Evolutionary conservation across 2,329 filamentous ascomycete genomes (phyloP).

Genomic region (Sporothrix brasiliensis): DNA sequence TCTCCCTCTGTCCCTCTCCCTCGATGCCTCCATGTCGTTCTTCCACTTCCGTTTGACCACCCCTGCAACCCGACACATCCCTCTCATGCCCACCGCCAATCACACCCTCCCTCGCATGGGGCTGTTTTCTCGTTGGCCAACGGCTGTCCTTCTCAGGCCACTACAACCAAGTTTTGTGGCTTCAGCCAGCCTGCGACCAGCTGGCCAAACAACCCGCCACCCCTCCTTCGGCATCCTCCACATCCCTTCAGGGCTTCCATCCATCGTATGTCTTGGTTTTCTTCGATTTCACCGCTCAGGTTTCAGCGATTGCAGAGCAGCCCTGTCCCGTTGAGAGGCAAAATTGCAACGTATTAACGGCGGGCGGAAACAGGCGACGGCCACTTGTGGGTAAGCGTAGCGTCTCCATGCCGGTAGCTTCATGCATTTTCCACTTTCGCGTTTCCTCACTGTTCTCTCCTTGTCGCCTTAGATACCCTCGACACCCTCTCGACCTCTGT

Average conservation of each 20-base stretch:
- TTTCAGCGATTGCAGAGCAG: conserved; percentile 5
- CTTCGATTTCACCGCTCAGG: conserved; percentile 4
- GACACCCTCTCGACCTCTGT: not conserved
- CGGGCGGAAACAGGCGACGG: conserved; percentile 19
- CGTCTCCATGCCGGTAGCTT: conserved; percentile 26
- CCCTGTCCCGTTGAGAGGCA: conserved; percentile 2
- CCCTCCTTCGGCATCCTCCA: not conserved
- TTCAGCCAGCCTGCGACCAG: not conserved
- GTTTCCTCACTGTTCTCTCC: not conserved
- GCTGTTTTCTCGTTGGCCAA: conserved; percentile 24
- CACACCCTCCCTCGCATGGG: conserved; percentile 24
- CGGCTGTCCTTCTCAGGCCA: conserved; percentile 1
- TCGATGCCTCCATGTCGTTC: not conserved
- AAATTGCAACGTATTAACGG: not conserved
- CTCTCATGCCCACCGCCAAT: conserved; percentile 16
- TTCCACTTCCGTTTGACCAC: conserved; percentile 15
- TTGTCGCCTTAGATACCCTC: no score
- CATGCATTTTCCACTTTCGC: not conserved
- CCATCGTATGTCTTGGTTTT: not conserved
- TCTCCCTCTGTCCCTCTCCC: not conserved
- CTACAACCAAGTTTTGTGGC: conserved; percentile 13
- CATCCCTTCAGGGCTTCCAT: not conserved
- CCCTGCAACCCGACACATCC: conserved; percentile 17
- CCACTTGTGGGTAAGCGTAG: conserved; percentile 16
- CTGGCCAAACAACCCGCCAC: conserved; percentile 2